Evolutionary conservation across 768 basidiomycete genomes (phyloP), one percentile per base, ranked within the genome.

Genomic region (Boletus vermiculosoides): DNA sequence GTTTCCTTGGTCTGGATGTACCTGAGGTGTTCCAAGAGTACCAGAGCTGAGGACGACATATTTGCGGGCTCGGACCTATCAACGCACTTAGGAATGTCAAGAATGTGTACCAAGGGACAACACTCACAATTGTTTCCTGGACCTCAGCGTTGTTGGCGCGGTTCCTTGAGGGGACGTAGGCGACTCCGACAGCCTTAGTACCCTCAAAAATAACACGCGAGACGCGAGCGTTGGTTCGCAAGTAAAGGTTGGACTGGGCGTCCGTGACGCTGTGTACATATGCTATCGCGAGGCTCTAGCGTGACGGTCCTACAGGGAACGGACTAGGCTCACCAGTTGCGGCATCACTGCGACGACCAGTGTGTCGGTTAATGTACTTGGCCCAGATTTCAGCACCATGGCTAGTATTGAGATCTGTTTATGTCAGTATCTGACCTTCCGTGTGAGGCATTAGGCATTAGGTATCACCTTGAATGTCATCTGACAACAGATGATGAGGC

Each of bases 211-310:
- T 81, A 57, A 89, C 85, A 30, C 87, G 82, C 8, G 78, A 81
- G 18, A 83, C 86, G n/a, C 82, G 82, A 9, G 86, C 76, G 65
- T 87, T 87, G 54, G 79, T 81, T 68, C 84, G 82, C 45, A 89
- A 72, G 74, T 78, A 86, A 22, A 89, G 75, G 73, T 88, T 89
- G 65, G 63, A 74, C 71, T 89, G 87, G 40, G 80, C 71, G 62
- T 87, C 85, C 83, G 82, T 85, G 39, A 87, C 85, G 54, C 84
- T 83, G 78, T 86, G 85, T 42, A 87, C 83, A 66, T 86, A 86
- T 20, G 83, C 84, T 82, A 54, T 30, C 39, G 30, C 20, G 8
- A 25, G 20, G 12, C n/a, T 33, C 16, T 39, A 61, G 50, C 12
- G 22, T 25, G 39, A 22, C 15, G 28, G 59, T 23, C 11, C 23